These are phyloP conservation scores for Magnusiomyces magnusii DNA, from an alignment of 1,139 yeast genomes.

Conservation along the genomic window DNA sequence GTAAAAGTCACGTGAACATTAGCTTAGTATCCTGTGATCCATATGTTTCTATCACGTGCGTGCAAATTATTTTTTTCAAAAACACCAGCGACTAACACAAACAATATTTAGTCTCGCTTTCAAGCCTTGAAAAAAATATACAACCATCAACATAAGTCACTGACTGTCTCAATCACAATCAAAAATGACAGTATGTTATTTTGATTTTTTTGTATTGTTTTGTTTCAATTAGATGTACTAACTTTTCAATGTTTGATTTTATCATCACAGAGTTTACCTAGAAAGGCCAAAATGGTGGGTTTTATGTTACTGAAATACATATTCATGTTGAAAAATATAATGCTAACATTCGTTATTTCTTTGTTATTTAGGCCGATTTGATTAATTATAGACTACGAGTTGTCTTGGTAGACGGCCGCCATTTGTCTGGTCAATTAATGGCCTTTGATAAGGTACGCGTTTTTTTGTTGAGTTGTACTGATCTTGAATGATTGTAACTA, in stretches of 20 bases:
- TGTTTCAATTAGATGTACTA: background rate
- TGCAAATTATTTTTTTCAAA: too few relatives aligned
- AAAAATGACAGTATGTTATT: background rate
- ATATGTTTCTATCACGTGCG: too few relatives aligned
- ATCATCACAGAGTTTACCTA: constrained; percentile 7
- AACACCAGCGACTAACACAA: too few relatives aligned
- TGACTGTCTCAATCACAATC: too few relatives aligned
- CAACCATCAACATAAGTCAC: too few relatives aligned
- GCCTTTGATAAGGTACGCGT: constrained; percentile 62
- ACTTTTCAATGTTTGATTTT: background rate
- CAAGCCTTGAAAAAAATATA: too few relatives aligned
- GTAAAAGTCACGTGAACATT: too few relatives aligned
- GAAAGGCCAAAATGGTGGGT: constrained; percentile 13
- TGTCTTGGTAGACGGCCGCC: constrained; percentile 65
- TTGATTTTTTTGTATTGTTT: background rate
- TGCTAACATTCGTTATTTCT: background rate
- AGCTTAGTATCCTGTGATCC: too few relatives aligned
- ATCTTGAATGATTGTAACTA: background rate
- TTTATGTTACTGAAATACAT: background rate
- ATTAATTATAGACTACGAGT: constrained; percentile 68
- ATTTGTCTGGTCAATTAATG: constrained; percentile 67
- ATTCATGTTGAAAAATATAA: background rate
- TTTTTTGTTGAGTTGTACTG: background rate
- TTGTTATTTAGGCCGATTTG: constrained; percentile 45
- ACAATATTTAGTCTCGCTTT: too few relatives aligned